Conservation (phyloP, 78 protist genomes). For the Planoprotostelium fungivorum region DNA sequence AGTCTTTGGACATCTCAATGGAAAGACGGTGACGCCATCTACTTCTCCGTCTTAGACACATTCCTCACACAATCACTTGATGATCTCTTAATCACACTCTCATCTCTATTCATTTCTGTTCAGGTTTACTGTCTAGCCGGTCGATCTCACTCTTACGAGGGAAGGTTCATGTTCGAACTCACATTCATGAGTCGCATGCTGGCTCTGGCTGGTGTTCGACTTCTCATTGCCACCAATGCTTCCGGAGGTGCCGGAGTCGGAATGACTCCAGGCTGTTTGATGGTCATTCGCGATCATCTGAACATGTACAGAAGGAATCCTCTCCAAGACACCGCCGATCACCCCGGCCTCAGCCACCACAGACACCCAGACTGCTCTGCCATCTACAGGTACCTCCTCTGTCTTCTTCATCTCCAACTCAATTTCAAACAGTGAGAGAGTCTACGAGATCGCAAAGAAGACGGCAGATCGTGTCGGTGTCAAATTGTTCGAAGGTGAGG, state of each 20-base stretch:
- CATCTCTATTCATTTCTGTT: too few relatives aligned
- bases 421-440: neutral
- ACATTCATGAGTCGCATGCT: constrained; percentile 12
- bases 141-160: constrained; percentile 19
- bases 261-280: constrained; percentile 14
- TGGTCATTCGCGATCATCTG: constrained; percentile 20
- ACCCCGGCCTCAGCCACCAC: constrained; percentile 1
- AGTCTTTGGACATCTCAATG: constrained; percentile 7
- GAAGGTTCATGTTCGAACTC: constrained; percentile 10
- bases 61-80: too few relatives aligned
- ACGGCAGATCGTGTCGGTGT: constrained; percentile 14
- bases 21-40: constrained; percentile 12
- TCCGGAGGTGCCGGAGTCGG: constrained; percentile 36
- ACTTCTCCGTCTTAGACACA: too few relatives aligned
- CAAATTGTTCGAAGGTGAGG: constrained; percentile 32
- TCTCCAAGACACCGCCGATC: constrained; percentile 1
- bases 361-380: neutral
- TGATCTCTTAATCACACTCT: too few relatives aligned
- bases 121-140: constrained; percentile 27
- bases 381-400: constrained; percentile 3
- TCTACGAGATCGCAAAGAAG: neutral
- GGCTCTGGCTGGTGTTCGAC: constrained; percentile 23
- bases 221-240: constrained; percentile 23
- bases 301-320: neutral
- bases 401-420: neutral